Evolutionary conservation across 2,329 filamentous ascomycete genomes (phyloP), one percentile per base, ranked within the genome.

Genomic region (Claviceps paspali): DNA sequence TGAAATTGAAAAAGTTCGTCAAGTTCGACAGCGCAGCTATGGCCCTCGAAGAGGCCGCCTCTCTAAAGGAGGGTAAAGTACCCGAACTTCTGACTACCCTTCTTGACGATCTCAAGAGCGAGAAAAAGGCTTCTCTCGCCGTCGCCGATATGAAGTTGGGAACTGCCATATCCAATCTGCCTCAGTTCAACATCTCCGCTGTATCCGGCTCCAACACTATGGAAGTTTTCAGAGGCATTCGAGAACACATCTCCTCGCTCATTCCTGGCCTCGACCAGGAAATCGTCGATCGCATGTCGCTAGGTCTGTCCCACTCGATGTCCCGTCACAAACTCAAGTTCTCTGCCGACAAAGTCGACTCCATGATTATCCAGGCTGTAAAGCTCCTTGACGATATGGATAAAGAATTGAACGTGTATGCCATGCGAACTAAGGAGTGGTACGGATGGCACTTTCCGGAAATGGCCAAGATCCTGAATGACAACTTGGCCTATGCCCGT

Each of bases 401-500:
- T 68, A 98, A 98, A 71, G 91, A 98, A 63, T 70, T 98, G 46
- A 98, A 98, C 68, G 91, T 84, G 50, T 96, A 95, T 56, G 88
- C 91, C 46, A 98, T 98, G 91, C 75, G 91, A 60, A 86, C 95
- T 44, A 96, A 96, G 76, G 91, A 98, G 63, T 98, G 91, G 91
- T 98, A 98, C 58, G 91, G 91, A 53, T 98, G 91, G 91, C 91
- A 96, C 64, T 98, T 96, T 68, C 91, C 91, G 29, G 91, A 98
- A 67, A 78, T 98, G 72, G 87, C 84, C 54, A 88, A 87, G 65
- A 94, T 96, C 54, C 72, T 95, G 49, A 92, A 92, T 61, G 91
- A 98, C 70, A 98, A 98, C 64, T 67, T 94, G 44, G 87, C 87
- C 46, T 98, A 94, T 58, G 79, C 87, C 42, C 80, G 79, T 48